A percentile compares a stretch with the other conserved stretches of the same genome.
Evolutionary conservation across 805 yeast species (phyloP).

Genomic region (Starmerella potacharoeniae): DNA sequence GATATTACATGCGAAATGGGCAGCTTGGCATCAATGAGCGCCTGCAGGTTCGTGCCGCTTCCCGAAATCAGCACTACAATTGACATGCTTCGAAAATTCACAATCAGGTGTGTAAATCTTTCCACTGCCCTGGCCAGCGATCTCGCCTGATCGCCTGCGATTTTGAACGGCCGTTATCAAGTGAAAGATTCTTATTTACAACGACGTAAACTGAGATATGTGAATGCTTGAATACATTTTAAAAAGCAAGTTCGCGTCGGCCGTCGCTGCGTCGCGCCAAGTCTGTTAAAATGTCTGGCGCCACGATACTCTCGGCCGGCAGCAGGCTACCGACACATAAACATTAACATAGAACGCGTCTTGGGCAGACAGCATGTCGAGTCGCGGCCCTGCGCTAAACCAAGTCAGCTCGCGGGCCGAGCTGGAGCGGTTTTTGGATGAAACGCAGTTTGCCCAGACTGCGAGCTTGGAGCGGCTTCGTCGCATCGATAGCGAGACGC

Average conservation of each 20-base stretch:
- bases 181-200: too few relatives aligned
- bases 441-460: conserved; percentile 6
- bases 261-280: too few relatives aligned
- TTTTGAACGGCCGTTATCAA: too few relatives aligned
- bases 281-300: not conserved
- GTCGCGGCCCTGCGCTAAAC: not conserved
- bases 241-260: too few relatives aligned
- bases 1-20: conserved; percentile 70
- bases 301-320: not conserved
- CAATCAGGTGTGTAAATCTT: not conserved
- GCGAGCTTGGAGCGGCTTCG: conserved; percentile 8
- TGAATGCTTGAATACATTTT: too few relatives aligned
- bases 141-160: too few relatives aligned
- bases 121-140: not conserved
- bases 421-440: conserved; percentile 19
- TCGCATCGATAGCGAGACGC: conserved; percentile 2
- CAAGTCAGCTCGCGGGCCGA: conserved; percentile 18
- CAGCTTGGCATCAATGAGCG: conserved; percentile 66
- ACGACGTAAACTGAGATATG: too few relatives aligned
- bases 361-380: not conserved
- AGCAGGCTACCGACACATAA: not conserved
- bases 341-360: not conserved
- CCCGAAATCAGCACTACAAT: conserved; percentile 85
- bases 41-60: conserved; percentile 90
- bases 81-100: conserved; percentile 16